These are phyloP conservation scores for Melaleuca quinquenervia DNA, from an alignment of 345 rosid species.

Conservation along the genomic window DNA sequence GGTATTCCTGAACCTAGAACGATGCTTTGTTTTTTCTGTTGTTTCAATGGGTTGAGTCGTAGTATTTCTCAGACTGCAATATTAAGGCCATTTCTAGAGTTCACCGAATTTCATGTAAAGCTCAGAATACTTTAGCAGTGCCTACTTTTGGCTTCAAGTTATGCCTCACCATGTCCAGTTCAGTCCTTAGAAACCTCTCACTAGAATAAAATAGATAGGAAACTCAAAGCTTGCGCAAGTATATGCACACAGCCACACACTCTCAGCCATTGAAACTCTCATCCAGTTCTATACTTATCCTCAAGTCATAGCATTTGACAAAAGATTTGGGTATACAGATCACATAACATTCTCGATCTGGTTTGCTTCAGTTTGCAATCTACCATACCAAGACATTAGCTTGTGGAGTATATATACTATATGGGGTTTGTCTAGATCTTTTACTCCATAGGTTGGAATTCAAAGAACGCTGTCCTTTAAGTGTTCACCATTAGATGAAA, in stretches of 20 bases:
- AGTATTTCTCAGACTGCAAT: background rate
- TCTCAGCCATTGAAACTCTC: background rate
- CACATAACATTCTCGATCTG: background rate
- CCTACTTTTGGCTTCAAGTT: background rate
- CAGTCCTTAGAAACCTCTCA: background rate
- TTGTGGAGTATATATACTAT: no score
- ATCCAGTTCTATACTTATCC: background rate
- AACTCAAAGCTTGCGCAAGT: background rate
- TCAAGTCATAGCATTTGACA: background rate
- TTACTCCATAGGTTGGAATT: background rate
- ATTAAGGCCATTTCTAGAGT: background rate
- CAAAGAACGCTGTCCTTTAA: background rate
- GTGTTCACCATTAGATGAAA: background rate
- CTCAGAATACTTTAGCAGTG: background rate
- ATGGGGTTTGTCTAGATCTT: background rate
- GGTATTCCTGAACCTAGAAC: conserved; percentile 9
- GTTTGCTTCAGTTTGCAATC: background rate
- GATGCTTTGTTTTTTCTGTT: background rate
- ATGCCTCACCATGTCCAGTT: background rate
- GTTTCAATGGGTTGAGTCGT: background rate
- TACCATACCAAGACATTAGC: background rate
- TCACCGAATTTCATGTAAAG: background rate
- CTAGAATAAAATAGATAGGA: background rate
- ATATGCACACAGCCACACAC: background rate
- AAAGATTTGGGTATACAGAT: background rate